These are phyloP conservation scores for Pterocarpus santalinus DNA, from an alignment of 306 rosid genomes.

Conservation along the genomic window DNA sequence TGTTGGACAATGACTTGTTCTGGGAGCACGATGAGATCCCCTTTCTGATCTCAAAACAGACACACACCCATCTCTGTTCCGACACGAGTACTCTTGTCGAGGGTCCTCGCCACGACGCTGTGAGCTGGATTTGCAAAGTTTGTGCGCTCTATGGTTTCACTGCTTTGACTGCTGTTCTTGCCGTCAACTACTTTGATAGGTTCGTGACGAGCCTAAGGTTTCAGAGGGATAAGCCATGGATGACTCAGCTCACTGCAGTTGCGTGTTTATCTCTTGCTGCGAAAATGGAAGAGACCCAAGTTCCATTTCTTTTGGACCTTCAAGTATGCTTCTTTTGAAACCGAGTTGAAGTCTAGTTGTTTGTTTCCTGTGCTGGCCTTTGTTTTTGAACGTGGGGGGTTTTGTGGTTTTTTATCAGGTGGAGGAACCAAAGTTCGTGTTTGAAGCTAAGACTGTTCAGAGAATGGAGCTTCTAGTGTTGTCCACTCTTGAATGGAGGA, in stretches of 20 bases:
- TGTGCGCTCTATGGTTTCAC: constrained; percentile 64
- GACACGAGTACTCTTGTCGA: constrained; percentile 45
- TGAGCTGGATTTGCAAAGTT: constrained; percentile 67
- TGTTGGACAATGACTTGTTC: constrained; percentile 56
- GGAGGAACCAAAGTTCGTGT: constrained; percentile 70
- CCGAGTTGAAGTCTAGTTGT: not conserved
- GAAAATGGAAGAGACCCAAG: constrained; percentile 79
- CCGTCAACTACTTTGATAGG: constrained; percentile 83
- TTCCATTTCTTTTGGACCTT: constrained; percentile 78
- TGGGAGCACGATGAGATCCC: constrained; percentile 63
- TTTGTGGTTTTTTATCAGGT: constrained; percentile 57
- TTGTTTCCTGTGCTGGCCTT: constrained; percentile 12
- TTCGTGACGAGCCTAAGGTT: constrained; percentile 56
- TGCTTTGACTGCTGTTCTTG: constrained; percentile 72
- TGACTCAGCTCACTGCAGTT: constrained; percentile 73
- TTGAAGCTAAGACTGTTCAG: constrained; percentile 82
- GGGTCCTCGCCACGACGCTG: constrained; percentile 61
- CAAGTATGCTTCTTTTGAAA: constrained; percentile 59
- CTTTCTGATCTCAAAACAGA: constrained; percentile 71
- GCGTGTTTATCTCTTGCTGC: constrained; percentile 87
- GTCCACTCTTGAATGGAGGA: constrained; percentile 83
- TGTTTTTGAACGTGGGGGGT: constrained; percentile 1
- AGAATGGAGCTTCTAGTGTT: constrained; percentile 91
- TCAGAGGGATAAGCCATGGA: constrained; percentile 77
- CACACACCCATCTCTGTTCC: constrained; percentile 45